A percentile compares a stretch with the other conserved stretches of the same genome.
Evolutionary conservation across 352 stramenopile species (phyloP).

Genomic region (Phytophthora crassamura): DNA sequence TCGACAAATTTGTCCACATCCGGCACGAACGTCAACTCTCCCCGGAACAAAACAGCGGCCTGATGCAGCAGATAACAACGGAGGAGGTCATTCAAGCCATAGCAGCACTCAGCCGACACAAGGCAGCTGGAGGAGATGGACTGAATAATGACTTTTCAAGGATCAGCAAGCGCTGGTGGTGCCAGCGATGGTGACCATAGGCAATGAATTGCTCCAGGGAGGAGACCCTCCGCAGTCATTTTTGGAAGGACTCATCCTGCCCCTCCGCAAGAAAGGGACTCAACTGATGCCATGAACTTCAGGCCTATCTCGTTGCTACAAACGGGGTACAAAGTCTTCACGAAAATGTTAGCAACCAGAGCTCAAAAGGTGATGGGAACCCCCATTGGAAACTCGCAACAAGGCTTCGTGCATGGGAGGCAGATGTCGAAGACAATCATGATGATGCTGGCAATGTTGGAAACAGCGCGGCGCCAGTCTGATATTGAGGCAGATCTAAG

Average conservation of each 20-base stretch:
- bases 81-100: neutral
- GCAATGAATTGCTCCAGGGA: neutral
- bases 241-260: neutral
- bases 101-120: neutral
- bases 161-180: neutral
- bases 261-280: neutral
- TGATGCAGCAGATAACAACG: neutral
- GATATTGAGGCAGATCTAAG: neutral
- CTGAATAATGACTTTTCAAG: conserved; percentile 11
- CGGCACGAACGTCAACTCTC: neutral
- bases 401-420: conserved; percentile 3
- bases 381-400: neutral
- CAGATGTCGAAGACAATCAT: neutral
- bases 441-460: conserved; percentile 3
- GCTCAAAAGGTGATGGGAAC: neutral
- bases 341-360: neutral
- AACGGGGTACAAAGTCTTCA: conserved; percentile 4
- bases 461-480: neutral
- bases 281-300: conserved; percentile 3
- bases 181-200: neutral
- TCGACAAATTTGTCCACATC: conserved; percentile 3
- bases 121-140: neutral
- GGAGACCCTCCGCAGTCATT: neutral
- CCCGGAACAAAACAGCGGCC: neutral
- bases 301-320: neutral